Conservation (phyloP, 768 basidiomycete genomes). For the Auricularia sp. region DNA sequence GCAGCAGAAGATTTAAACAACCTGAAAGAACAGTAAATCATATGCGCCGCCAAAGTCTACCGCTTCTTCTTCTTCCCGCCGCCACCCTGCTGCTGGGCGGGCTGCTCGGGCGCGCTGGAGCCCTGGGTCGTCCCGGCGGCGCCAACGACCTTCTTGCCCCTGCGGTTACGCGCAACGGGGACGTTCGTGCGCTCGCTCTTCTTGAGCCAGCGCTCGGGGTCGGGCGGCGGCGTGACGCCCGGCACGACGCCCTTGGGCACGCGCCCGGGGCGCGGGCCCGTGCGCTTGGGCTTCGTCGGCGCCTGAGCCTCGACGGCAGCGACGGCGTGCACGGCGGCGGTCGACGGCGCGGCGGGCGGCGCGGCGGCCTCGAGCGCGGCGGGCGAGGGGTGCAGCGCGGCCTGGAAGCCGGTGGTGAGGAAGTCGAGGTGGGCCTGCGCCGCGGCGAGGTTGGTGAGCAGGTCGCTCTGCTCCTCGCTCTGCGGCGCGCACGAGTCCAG, state of each 20-base stretch:
- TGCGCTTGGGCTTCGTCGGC: conserved; percentile 25
- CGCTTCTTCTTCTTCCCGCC: conserved; percentile 56
- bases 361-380: conserved; percentile 50
- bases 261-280: conserved; percentile 36
- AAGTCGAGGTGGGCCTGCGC: conserved; percentile 79
- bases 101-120: conserved; percentile 4
- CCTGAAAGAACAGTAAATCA: too few relatives aligned
- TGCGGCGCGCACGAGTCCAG: conserved; percentile 71
- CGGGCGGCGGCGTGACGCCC: conserved; percentile 72
- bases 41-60: conserved; percentile 14
- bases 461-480: conserved; percentile 81
- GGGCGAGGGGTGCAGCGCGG: conserved; percentile 53
- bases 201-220: conserved; percentile 84
- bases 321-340: conserved; percentile 16
- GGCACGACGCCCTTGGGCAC: conserved; percentile 67
- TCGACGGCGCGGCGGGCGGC: conserved; percentile 39
- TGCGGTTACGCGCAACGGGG: conserved; percentile 29
- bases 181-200: conserved; percentile 66
- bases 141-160: conserved; percentile 40
- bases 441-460: conserved; percentile 76
- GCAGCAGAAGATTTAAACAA: too few relatives aligned
- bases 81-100: conserved; percentile 19
- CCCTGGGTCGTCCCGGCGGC: conserved; percentile 67
- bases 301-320: conserved; percentile 17
- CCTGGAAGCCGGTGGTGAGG: conserved; percentile 55